A percentile compares a stretch with the other conserved stretches of the same genome.
phyloP scores from a whole-genome alignment of 75 land plant species.

The Pseudotsuga menziesii region DNA sequence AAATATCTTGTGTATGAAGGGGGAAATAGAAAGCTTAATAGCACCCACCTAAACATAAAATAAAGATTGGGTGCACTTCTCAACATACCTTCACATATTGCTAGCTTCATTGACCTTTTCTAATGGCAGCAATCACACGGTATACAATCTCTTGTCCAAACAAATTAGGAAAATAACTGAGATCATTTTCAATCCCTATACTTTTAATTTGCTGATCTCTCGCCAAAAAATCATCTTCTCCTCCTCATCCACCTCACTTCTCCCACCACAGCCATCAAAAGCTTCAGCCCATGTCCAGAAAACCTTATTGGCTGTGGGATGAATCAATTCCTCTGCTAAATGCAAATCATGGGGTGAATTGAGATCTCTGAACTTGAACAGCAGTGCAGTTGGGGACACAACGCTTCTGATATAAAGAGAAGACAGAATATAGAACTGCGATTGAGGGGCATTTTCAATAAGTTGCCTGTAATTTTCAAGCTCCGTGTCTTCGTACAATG shows the following conservation, averaged over 20 bases:
- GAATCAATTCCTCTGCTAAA: conserved; percentile 23
- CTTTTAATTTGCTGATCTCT: conserved; percentile 30
- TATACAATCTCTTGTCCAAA: conserved; percentile 48
- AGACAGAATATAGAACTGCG: conserved; percentile 29
- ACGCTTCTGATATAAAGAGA: conserved; percentile 33
- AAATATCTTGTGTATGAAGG: too few species aligned
- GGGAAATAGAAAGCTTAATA: too few species aligned
- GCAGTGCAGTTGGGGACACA: conserved; percentile 41
- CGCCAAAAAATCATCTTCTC: conserved; percentile 13
- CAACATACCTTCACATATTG: too few species aligned
- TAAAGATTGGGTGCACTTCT: too few species aligned
- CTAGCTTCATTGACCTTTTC: conserved; percentile 20
- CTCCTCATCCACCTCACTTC: conserved; percentile 5
- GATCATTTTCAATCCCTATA: conserved; percentile 38
- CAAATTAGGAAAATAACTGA: conserved; percentile 33
- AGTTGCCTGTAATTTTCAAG: too few species aligned
- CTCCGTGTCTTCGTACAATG: too few species aligned
- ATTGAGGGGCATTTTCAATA: too few species aligned
- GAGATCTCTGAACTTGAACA: conserved; percentile 28
- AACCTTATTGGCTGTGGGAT: conserved; percentile 24
- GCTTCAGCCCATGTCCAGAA: conserved; percentile 25
- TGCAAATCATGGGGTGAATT: conserved; percentile 17
- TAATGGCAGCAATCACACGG: conserved; percentile 28
- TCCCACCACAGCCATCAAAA: not conserved
- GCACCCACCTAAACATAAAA: too few species aligned